Conservation (phyloP, 2,329 filamentous ascomycete genomes). For the Graphilbum fragrans region DNA sequence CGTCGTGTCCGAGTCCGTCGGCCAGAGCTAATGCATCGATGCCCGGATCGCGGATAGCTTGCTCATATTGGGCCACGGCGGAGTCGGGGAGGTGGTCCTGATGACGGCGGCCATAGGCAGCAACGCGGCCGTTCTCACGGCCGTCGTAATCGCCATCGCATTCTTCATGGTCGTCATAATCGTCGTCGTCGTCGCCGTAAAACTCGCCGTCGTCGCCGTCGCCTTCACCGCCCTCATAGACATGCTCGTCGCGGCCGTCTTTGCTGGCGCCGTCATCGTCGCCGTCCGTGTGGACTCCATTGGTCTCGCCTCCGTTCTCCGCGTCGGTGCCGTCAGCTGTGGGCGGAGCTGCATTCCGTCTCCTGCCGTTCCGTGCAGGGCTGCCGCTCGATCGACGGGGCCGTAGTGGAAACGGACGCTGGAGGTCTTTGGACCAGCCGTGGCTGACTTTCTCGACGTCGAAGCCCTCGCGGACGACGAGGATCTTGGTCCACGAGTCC, state of each 20-base stretch:
- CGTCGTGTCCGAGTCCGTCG: slow-evolving; percentile 22
- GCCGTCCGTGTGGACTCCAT: background rate
- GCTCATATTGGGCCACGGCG: slow-evolving; percentile 64
- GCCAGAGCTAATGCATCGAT: slow-evolving; percentile 46
- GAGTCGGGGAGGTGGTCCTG: slow-evolving; percentile 29
- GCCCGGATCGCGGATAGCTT: slow-evolving; percentile 65
- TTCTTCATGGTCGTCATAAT: background rate
- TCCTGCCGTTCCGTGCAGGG: slow-evolving; percentile 5
- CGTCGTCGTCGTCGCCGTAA: background rate
- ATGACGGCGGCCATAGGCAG: slow-evolving; percentile 12
- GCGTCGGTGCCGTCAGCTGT: background rate
- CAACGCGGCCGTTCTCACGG: slow-evolving; percentile 4
- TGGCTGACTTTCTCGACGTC: slow-evolving; percentile 78
- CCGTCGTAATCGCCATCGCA: background rate
- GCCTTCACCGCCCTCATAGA: background rate
- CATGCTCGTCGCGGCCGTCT: background rate
- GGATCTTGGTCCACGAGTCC: slow-evolving; percentile 97
- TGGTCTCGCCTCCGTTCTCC: slow-evolving; percentile 7
- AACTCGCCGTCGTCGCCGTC: background rate
- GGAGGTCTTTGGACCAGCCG: slow-evolving; percentile 77
- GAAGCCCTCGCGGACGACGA: slow-evolving; percentile 81
- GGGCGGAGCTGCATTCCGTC: too few species aligned
- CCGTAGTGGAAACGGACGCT: slow-evolving; percentile 35
- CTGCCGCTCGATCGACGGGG: slow-evolving; percentile 3
- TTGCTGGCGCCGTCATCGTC: slow-evolving; percentile 1